Conservation (phyloP, 2,329 filamentous ascomycete species). For the Escovopsis sp. region DNA sequence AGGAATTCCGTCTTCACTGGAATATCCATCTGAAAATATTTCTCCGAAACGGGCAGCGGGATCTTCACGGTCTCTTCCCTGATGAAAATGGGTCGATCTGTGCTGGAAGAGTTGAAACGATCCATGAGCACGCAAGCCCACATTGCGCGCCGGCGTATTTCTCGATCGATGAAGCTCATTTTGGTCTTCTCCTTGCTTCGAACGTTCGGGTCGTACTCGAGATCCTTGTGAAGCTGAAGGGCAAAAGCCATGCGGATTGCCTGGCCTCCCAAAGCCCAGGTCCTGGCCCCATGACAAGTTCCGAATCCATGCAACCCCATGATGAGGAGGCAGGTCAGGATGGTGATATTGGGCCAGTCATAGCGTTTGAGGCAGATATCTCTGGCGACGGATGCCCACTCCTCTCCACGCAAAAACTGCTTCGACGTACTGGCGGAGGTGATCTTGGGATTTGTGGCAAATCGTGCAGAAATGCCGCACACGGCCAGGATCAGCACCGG, state of each 20-base stretch:
- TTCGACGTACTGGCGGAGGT: conserved; percentile 48
- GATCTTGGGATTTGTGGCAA: conserved; percentile 76
- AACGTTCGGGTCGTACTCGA: conserved; percentile 66
- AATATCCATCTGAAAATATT: conserved; percentile 81
- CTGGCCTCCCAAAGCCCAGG: conserved; percentile 91
- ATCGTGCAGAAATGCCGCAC: conserved; percentile 88
- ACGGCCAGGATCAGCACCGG: conserved; percentile 88
- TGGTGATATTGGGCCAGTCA: conserved; percentile 92
- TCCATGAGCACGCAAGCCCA: conserved; percentile 99
- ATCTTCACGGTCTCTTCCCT: conserved; percentile 81
- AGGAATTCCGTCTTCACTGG: conserved; percentile 75
- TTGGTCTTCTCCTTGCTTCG: conserved; percentile 42
- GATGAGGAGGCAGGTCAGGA: conserved; percentile 77
- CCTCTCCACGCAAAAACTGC: conserved; percentile 69
- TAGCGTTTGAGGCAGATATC: conserved; percentile 78
- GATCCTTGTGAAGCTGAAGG: conserved; percentile 79
- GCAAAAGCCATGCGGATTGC: conserved; percentile 96
- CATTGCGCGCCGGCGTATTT: conserved; percentile 88
- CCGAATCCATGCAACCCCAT: conserved; percentile 91
- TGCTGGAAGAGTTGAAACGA: conserved; percentile 90
- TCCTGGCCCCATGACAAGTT: conserved; percentile 87
- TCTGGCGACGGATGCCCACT: conserved; percentile 78
- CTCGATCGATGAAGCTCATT: conserved; percentile 80
- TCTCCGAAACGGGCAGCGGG: conserved; percentile 81
- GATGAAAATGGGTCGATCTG: conserved; percentile 81